Evolutionary conservation across 2,329 filamentous ascomycete genomes (phyloP).

Genomic region (Coniochaeta prunicola): DNA sequence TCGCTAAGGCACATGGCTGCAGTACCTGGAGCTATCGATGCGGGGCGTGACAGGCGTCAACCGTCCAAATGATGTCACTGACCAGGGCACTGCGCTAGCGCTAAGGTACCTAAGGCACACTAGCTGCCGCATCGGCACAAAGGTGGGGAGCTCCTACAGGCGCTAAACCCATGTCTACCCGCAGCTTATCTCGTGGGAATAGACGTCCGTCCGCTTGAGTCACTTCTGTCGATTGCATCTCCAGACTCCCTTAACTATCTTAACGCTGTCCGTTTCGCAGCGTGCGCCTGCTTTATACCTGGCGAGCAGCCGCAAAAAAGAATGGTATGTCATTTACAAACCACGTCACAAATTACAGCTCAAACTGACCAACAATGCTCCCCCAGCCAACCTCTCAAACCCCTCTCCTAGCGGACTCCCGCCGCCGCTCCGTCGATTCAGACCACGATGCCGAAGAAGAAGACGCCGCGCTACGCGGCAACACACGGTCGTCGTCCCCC

Average conservation of each 20-base stretch:
- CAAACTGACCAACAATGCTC: not conserved
- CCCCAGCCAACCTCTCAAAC: constrained; percentile 16
- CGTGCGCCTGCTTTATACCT: not conserved
- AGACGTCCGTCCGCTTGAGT: not conserved
- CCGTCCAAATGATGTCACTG: not conserved
- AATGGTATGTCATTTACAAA: not conserved
- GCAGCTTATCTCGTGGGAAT: not conserved
- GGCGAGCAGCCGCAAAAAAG: not conserved
- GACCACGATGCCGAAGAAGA: constrained; percentile 23
- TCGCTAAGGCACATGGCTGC: not conserved
- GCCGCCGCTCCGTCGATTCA: constrained; percentile 20
- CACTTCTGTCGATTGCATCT: not conserved
- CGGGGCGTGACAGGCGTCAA: not conserved
- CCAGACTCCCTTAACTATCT: not conserved
- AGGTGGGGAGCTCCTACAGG: not conserved
- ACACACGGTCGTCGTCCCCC: constrained; percentile 1
- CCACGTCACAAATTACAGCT: not conserved
- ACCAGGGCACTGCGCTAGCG: not conserved
- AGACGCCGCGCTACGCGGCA: constrained; percentile 19
- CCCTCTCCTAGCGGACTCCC: constrained; percentile 31
- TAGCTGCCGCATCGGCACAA: not conserved
- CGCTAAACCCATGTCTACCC: not conserved
- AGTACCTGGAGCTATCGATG: not conserved
- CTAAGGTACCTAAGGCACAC: too few species aligned
- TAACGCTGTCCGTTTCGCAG: not conserved